These are phyloP conservation scores for Peronospora destructor DNA, from an alignment of 352 stramenopile species.

Conservation along the genomic window DNA sequence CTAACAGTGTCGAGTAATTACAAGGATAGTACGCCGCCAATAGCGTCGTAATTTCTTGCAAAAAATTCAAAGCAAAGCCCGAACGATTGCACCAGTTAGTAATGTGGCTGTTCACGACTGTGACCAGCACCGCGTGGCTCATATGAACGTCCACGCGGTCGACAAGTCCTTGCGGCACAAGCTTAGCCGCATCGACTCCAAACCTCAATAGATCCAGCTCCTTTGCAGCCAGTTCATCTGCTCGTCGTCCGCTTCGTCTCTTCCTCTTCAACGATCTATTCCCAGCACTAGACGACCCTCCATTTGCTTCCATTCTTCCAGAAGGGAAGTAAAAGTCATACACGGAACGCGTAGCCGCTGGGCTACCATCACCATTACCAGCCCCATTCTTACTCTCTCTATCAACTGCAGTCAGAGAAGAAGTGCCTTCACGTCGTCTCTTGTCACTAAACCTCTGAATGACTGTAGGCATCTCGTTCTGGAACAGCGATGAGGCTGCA, in stretches of 20 bases:
- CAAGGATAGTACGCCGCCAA: conserved; percentile 81
- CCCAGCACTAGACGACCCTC: conserved; percentile 2
- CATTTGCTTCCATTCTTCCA: conserved; percentile 6
- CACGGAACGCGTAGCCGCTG: conserved; percentile 27
- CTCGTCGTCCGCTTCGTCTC: conserved; percentile 21
- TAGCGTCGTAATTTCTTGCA: conserved; percentile 60
- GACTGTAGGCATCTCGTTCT: conserved; percentile 35
- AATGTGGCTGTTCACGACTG: conserved; percentile 58
- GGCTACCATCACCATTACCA: conserved; percentile 23
- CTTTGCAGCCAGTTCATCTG: conserved; percentile 9
- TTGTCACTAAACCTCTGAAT: conserved; percentile 59
- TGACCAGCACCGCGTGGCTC: conserved; percentile 36
- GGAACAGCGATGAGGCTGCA: conserved; percentile 37
- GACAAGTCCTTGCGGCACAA: conserved; percentile 78
- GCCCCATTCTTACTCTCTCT: conserved; percentile 18
- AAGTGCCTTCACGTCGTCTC: conserved; percentile 3
- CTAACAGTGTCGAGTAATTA: conserved; percentile 70
- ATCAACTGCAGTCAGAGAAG: not conserved
- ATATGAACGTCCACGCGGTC: conserved; percentile 72
- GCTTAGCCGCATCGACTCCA: conserved; percentile 63
- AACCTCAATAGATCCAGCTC: conserved; percentile 57
- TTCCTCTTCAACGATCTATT: conserved; percentile 45
- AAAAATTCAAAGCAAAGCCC: conserved; percentile 60
- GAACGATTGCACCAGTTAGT: conserved; percentile 61
- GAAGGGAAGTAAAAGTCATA: conserved; percentile 59